Conservation (phyloP, 2,329 filamentous ascomycete species). For the Penicillium sp. region DNA sequence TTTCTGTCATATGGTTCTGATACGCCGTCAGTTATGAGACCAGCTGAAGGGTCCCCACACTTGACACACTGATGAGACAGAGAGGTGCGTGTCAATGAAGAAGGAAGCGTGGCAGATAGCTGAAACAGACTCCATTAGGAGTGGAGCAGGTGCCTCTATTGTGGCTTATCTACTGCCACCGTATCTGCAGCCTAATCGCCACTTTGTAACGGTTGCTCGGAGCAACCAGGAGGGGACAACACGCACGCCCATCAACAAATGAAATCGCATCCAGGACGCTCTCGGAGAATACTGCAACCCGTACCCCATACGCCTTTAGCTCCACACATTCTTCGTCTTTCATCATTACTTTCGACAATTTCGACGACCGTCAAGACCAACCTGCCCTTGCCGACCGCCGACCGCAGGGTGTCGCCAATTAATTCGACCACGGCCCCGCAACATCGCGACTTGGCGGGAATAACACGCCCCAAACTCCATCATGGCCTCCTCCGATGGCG, state of each 20-base stretch:
- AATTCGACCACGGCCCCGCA: slow-evolving; percentile 25
- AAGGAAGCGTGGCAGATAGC: neutral
- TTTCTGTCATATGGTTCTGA: neutral
- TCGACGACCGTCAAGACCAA: slow-evolving; percentile 14
- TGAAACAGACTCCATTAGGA: slow-evolving; percentile 1
- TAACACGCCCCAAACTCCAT: slow-evolving; percentile 19
- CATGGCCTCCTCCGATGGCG: slow-evolving; percentile 48
- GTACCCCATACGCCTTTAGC: slow-evolving; percentile 29
- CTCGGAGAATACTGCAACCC: slow-evolving; percentile 32
- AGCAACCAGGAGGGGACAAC: slow-evolving; percentile 37
- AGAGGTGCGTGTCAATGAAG: slow-evolving; percentile 5
- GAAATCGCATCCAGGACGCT: slow-evolving; percentile 23
- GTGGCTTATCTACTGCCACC: slow-evolving; percentile 7
- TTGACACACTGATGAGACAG: slow-evolving; percentile 4
- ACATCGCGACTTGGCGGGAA: slow-evolving; percentile 23
- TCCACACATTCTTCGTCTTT: slow-evolving; percentile 33
- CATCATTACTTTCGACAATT: slow-evolving; percentile 21
- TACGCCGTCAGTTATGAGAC: neutral
- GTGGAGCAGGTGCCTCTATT: neutral
- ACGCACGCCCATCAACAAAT: slow-evolving; percentile 32
- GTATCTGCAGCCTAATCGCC: slow-evolving; percentile 11
- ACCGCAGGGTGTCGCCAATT: slow-evolving; percentile 19
- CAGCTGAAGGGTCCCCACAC: slow-evolving; percentile 2
- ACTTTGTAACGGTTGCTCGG: slow-evolving; percentile 33
- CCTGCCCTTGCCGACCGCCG: slow-evolving; percentile 20